Base-by-base conservation (phyloP, 2,329 filamentous ascomycete species). In the Waltergamsia citrina region DNA sequence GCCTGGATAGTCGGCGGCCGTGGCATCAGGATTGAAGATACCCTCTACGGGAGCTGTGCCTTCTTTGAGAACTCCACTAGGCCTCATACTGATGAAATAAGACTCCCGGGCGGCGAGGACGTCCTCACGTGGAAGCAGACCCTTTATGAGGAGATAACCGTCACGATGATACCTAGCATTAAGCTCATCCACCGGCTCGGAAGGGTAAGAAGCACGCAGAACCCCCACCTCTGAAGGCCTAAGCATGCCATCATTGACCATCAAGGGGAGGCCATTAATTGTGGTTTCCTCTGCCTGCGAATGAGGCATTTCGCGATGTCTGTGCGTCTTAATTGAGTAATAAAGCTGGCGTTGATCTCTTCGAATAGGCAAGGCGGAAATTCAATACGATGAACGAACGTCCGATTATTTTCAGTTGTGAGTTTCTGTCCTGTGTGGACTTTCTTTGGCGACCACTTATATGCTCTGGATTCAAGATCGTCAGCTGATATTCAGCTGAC, bases 71-170 rank as follows among this genome's bases (percentile, higher is more conserved):
- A 80, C 64, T 1, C 70, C 71, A 19, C 65, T 77, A 2, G 72
- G 63, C 2, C 63, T 54, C 5, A 78, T 54, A 28, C 65, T 64
- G 4, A 54, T 50, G 47, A 77, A 78, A 48, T 76, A 78, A 21
- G 59, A 50, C 36, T 63, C 53, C 2, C 73, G 63, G 7, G 66
- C 63, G 23, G 58, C 54, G 7, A 74, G 56, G 2, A 76, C 69
- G 34, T 75, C 68, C 3, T 56, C 49, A 3, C 64, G 63, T 0
- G 71, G 71, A 3, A 77, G 50, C 0, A 77, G 47, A 1, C 63
- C 61, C 41, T 75, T 76, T 3, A 78, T 35, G 35, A 71, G 69
- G 19, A 77, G 48, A 41, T 76, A 75, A 16, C 71, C 71, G 29
- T 76, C 62, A 5, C 16, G 27, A 6, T 21, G 16, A 34, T 46